A percentile compares a stretch with the other conserved stretches of the same genome.
These are phyloP conservation scores for Marsdenia floribunda DNA, from an alignment of 257 asterid genomes.

Conservation along the genomic window DNA sequence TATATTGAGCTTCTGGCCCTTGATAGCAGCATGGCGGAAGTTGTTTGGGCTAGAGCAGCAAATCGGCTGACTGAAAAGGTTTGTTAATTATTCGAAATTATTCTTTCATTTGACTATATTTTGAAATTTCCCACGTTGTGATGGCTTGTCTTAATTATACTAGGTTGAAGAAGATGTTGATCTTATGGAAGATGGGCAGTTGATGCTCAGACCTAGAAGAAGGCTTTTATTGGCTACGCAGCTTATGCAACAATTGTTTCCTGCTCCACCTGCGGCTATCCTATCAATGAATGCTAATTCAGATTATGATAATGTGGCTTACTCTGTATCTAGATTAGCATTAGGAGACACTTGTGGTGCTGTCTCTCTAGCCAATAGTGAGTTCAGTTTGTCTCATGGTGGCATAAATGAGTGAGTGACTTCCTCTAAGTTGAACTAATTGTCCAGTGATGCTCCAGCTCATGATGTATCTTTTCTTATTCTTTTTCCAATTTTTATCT, in stretches of 20 bases:
- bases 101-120: constrained; percentile 12
- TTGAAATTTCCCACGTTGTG: constrained; percentile 2
- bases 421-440: not conserved
- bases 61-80: constrained; percentile 64
- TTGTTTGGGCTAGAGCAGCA: constrained; percentile 59
- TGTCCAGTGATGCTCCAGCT: not conserved
- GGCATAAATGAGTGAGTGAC: constrained; percentile 42
- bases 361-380: constrained; percentile 33
- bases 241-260: constrained; percentile 79
- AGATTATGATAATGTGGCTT: constrained; percentile 42
- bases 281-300: constrained; percentile 50
- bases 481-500: not conserved
- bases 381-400: constrained; percentile 23
- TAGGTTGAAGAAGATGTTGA: constrained; percentile 58
- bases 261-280: constrained; percentile 41
- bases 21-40: constrained; percentile 56
- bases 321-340: constrained; percentile 51
- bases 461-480: not conserved
- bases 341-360: constrained; percentile 69
- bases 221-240: constrained; percentile 69
- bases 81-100: constrained; percentile 21
- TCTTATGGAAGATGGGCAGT: constrained; percentile 50
- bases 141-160: constrained; percentile 18
- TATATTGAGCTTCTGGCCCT: constrained; percentile 20
- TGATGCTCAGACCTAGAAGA: constrained; percentile 49